Evolutionary conservation across 2,329 filamentous ascomycete species (phyloP).

Genomic region (Coniochaeta hoffmannii): DNA sequence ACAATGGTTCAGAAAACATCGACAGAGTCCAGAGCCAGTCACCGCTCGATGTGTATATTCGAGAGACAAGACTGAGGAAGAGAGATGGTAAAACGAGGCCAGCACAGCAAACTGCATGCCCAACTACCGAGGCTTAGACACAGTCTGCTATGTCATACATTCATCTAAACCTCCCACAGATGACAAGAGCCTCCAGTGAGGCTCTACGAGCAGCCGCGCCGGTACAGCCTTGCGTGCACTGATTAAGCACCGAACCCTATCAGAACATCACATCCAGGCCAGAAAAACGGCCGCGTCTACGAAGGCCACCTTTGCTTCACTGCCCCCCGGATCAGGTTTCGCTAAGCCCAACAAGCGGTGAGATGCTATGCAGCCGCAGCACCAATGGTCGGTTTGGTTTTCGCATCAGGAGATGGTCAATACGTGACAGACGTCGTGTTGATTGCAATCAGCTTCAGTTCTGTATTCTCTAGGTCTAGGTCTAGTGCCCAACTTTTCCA

Average conservation of each 20-base stretch:
- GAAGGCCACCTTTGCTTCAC: neutral
- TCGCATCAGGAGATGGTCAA: too few species aligned
- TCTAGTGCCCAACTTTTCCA: neutral
- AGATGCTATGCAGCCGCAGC: too few species aligned
- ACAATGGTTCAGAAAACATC: too few species aligned
- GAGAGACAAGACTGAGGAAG: neutral
- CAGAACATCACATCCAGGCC: neutral
- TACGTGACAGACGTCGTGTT: too few species aligned
- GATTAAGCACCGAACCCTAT: neutral
- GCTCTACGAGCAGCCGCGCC: neutral
- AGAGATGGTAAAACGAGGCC: neutral
- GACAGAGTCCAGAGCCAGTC: too few species aligned
- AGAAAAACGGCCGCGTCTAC: neutral
- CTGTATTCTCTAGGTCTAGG: too few species aligned
- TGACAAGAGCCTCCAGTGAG: too few species aligned
- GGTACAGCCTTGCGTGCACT: neutral
- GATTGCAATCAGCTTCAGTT: too few species aligned
- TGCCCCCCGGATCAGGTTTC: neutral
- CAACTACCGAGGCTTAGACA: neutral
- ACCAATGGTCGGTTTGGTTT: too few species aligned
- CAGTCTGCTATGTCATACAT: neutral
- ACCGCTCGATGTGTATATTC: too few species aligned
- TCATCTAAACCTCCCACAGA: too few species aligned
- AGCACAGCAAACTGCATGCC: too few species aligned
- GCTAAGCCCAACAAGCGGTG: neutral